phyloP scores from a whole-genome alignment of 2,329 filamentous ascomycete species.

The Hypoxylon sp. region DNA sequence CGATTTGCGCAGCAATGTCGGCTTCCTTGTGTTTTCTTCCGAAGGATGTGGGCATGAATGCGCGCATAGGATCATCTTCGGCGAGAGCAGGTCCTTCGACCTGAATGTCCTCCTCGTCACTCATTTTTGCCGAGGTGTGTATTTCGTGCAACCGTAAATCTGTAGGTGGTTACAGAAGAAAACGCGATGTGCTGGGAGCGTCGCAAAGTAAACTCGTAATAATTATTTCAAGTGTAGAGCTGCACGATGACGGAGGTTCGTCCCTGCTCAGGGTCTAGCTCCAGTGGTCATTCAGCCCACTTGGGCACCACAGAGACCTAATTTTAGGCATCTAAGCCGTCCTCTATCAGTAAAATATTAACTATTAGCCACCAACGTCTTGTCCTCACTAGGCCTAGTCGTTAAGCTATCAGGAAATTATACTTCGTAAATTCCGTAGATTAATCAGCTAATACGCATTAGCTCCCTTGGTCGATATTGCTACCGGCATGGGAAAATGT shows the following conservation, averaged over 20 bases:
- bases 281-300: background rate
- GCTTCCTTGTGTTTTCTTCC: slow-evolving; percentile 80
- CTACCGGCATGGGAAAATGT: no score
- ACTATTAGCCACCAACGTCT: slow-evolving; percentile 6
- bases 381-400: background rate
- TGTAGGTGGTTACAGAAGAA: slow-evolving; percentile 3
- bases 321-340: slow-evolving; percentile 4
- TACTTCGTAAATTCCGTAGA: no score
- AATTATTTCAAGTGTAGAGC: background rate
- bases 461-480: slow-evolving; percentile 5
- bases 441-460: background rate
- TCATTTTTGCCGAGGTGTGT: slow-evolving; percentile 55
- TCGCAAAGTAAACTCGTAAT: slow-evolving; percentile 15
- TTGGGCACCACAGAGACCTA: no score
- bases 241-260: slow-evolving; percentile 16
- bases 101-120: slow-evolving; percentile 66
- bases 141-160: background rate
- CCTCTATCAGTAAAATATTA: slow-evolving; percentile 12
- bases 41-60: slow-evolving; percentile 83
- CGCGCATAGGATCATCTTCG: slow-evolving; percentile 73
- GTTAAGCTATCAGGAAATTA: no score
- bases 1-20: slow-evolving; percentile 81
- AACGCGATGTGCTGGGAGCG: slow-evolving; percentile 2
- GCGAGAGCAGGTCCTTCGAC: slow-evolving; percentile 63
- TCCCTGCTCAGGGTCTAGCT: no score